Percentiles rank a stretch among this genome's conserved stretches.
phyloP scores from a whole-genome alignment of 1,284 basidiomycete genomes.

The Cronartium quercuum region DNA sequence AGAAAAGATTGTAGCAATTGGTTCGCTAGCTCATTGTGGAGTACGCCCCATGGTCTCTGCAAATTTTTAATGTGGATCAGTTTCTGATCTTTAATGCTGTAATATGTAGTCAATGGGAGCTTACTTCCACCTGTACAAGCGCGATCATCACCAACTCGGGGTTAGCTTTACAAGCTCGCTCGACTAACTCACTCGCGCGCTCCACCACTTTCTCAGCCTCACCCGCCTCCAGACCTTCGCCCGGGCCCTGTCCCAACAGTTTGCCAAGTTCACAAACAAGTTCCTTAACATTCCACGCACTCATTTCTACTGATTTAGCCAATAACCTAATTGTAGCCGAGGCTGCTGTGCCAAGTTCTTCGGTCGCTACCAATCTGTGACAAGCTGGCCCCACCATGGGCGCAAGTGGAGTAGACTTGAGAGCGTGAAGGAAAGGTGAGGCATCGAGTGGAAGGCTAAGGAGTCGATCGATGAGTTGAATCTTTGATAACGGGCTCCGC shows the following conservation, averaged over 20 bases:
- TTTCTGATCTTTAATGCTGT: neutral
- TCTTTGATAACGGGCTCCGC: constrained; percentile 20
- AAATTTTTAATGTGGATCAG: neutral
- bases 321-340: constrained; percentile 24
- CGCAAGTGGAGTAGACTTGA: constrained; percentile 32
- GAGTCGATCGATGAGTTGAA: constrained; percentile 31
- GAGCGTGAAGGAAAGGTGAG: constrained; percentile 36
- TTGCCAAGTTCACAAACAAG: constrained; percentile 23
- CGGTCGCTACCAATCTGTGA: constrained; percentile 25
- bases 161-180: constrained; percentile 60
- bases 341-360: constrained; percentile 10
- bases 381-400: constrained; percentile 30
- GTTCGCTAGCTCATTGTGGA: constrained; percentile 76
- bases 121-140: constrained; percentile 65
- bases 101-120: neutral
- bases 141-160: constrained; percentile 93
- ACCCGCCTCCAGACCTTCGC: neutral
- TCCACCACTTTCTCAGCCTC: constrained; percentile 25
- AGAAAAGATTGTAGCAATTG: constrained; percentile 86
- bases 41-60: constrained; percentile 74
- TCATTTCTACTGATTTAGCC: constrained; percentile 38
- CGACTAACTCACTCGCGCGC: constrained; percentile 27
- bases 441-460: constrained; percentile 32
- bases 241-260: constrained; percentile 14
- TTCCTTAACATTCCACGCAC: constrained; percentile 37